These are phyloP conservation scores for Geranium incanum DNA, from an alignment of 441 rosid genomes.

Conservation along the genomic window DNA sequence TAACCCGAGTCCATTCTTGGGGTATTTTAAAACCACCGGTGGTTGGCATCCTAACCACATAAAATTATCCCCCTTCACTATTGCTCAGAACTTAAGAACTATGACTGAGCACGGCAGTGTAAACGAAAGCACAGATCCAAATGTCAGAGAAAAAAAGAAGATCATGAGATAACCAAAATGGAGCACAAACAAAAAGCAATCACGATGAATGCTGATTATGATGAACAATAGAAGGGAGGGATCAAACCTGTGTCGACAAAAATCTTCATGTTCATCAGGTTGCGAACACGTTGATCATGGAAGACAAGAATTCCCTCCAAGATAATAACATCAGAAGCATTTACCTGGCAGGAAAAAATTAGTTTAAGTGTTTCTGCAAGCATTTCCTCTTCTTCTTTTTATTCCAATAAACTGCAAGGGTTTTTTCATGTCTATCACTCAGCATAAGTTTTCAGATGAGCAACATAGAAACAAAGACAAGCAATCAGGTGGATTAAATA, in stretches of 20 bases:
- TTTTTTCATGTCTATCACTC: neutral
- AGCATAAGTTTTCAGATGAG: neutral
- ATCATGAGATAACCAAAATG: neutral
- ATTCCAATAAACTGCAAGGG: neutral
- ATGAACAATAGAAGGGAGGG: constrained; percentile 13
- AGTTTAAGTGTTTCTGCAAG: constrained; percentile 25
- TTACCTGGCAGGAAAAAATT: constrained; percentile 43
- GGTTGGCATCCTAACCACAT: neutral
- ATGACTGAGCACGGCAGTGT: neutral
- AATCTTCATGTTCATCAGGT: constrained; percentile 87
- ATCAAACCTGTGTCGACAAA: constrained; percentile 84
- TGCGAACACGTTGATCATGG: constrained; percentile 80
- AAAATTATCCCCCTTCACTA: neutral
- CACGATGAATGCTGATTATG: constrained; percentile 3
- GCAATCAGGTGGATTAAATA: neutral
- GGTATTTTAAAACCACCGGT: neutral
- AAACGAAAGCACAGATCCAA: neutral
- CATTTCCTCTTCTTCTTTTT: neutral
- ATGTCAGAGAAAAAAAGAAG: neutral
- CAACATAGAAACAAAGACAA: neutral
- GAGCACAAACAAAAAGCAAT: neutral
- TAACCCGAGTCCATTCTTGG: neutral
- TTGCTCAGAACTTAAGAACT: neutral
- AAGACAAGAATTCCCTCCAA: constrained; percentile 51
- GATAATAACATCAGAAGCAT: constrained; percentile 70